phyloP scores from a whole-genome alignment of 2,329 filamentous ascomycete genomes.

The Claviceps arundinis region DNA sequence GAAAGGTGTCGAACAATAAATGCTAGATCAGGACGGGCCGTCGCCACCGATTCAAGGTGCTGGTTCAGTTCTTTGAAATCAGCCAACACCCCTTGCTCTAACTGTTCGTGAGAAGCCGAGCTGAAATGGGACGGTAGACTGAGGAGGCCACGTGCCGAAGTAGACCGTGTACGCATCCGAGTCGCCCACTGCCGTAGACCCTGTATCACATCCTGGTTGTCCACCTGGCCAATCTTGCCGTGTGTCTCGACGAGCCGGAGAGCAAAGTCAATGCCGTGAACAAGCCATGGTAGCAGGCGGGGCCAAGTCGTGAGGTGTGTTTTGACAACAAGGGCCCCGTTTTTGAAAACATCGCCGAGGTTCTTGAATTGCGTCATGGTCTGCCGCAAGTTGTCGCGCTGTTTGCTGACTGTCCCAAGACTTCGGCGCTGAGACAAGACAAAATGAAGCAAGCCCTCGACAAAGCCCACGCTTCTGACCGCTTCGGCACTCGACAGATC shows the following conservation, averaged over 20 bases:
- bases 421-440: constrained; percentile 44
- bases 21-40: constrained; percentile 39
- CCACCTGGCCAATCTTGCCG: constrained; percentile 43
- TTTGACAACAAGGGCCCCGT: constrained; percentile 11
- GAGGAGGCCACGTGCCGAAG: constrained; percentile 28
- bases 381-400: constrained; percentile 25
- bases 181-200: constrained; percentile 37
- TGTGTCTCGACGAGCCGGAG: constrained; percentile 52
- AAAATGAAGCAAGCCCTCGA: constrained; percentile 74
- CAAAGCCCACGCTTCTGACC: constrained; percentile 61
- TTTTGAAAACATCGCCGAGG: constrained; percentile 18
- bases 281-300: constrained; percentile 43
- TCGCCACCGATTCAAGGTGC: constrained; percentile 27
- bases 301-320: constrained; percentile 12
- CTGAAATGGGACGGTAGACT: constrained; percentile 38
- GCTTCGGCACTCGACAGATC: constrained; percentile 76
- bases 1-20: constrained; percentile 55
- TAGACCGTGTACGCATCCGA: constrained; percentile 30
- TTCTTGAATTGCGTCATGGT: constrained; percentile 23
- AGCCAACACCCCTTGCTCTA: constrained; percentile 21
- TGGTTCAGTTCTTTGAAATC: constrained; percentile 24
- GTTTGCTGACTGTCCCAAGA: constrained; percentile 27
- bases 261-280: constrained; percentile 52
- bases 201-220: constrained; percentile 31
- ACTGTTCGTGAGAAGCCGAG: constrained; percentile 21